A percentile compares a stretch with the other conserved stretches of the same genome.
phyloP scores from a whole-genome alignment of 2,329 filamentous ascomycete species.

The Chrysosporium keratinophilum region DNA sequence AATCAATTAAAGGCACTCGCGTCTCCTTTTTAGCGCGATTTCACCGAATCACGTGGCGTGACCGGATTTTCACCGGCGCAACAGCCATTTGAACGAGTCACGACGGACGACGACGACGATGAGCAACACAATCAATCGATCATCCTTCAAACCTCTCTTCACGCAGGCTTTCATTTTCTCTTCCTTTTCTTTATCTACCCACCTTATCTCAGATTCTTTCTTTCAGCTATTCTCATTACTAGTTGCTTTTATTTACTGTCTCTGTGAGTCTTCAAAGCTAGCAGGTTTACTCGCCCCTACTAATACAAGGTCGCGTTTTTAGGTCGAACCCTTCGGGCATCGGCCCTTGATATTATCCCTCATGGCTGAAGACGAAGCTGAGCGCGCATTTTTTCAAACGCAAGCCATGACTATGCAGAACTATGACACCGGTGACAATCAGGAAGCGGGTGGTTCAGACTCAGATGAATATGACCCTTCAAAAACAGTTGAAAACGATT shows the following conservation, averaged over 20 bases:
- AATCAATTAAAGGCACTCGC: conserved; percentile 1
- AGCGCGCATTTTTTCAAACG: conserved; percentile 44
- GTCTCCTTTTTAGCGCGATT: conserved; percentile 5
- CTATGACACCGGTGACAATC: conserved; percentile 41
- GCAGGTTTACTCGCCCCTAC: background rate
- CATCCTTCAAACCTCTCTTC: background rate
- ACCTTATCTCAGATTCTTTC: background rate
- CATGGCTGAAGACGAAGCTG: conserved; percentile 46
- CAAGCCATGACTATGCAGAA: conserved; percentile 37
- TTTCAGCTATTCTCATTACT: background rate
- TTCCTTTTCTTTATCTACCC: background rate
- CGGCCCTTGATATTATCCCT: conserved; percentile 9
- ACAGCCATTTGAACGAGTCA: background rate
- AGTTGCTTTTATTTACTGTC: background rate
- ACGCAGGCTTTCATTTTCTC: background rate
- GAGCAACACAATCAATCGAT: background rate
- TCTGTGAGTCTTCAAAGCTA: conserved; percentile 1
- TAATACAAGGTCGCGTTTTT: background rate
- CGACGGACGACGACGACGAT: background rate
- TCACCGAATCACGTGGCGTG: background rate
- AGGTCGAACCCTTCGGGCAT: background rate
- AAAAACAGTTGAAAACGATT: conserved; percentile 38
- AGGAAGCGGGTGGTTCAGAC: conserved; percentile 44
- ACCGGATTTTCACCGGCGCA: background rate
- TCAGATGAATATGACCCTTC: conserved; percentile 48